Evolutionary conservation across 2,329 filamentous ascomycete genomes (phyloP).

Genomic region (Orbilia quercus): DNA sequence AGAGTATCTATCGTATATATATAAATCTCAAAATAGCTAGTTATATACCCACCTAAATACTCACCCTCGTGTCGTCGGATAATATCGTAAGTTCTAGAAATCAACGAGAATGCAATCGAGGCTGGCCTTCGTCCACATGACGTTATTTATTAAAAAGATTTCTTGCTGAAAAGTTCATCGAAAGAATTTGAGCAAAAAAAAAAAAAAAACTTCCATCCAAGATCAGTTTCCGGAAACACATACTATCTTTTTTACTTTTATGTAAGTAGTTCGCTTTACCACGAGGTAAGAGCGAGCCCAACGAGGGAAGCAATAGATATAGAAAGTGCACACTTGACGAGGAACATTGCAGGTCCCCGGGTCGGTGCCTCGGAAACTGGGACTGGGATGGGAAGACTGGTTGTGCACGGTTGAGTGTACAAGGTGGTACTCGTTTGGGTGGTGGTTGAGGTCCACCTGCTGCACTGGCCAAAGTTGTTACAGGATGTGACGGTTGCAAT

Average conservation of each 20-base stretch:
- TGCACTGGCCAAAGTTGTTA: constrained; percentile 32
- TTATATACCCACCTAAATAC: background rate
- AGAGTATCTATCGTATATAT: background rate
- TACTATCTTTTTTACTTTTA: no score
- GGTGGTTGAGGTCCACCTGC: constrained; percentile 48
- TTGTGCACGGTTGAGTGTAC: constrained; percentile 45
- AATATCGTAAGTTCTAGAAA: background rate
- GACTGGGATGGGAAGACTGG: constrained; percentile 41
- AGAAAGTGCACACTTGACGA: constrained; percentile 26
- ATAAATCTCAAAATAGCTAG: background rate
- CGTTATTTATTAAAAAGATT: background rate
- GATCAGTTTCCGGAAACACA: no score
- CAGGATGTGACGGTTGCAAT: constrained; percentile 42
- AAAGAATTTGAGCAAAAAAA: background rate
- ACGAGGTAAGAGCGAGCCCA: constrained; percentile 22
- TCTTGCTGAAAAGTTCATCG: background rate
- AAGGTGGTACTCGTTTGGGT: constrained; percentile 43
- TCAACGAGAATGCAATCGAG: background rate
- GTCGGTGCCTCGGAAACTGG: constrained; percentile 33
- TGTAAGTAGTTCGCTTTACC: no score
- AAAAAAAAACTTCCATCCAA: no score
- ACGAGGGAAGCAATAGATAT: constrained; percentile 30
- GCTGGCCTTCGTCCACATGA: background rate
- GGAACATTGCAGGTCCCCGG: constrained; percentile 21
- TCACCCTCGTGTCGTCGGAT: background rate